phyloP scores from a whole-genome alignment of 768 basidiomycete species.

The Myochromella boudieri region DNA sequence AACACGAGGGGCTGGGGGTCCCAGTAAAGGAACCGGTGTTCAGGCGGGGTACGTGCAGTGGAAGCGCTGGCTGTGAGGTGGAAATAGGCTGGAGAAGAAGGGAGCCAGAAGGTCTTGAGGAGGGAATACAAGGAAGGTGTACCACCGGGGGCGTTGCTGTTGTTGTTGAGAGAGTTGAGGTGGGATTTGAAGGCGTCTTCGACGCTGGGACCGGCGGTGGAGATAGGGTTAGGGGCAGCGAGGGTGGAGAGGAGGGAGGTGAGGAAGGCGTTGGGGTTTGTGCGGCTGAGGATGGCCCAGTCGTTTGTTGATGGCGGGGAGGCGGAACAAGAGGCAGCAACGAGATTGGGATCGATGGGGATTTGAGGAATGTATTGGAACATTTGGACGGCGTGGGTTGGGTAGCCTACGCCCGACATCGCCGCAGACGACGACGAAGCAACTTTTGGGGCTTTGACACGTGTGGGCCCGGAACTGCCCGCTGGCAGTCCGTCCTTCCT shows the following conservation, averaged over 20 bases:
- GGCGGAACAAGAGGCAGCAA: no score
- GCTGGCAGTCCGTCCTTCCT: constrained; percentile 82
- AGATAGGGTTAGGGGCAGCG: constrained; percentile 61
- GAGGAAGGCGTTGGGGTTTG: constrained; percentile 58
- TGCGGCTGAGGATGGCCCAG: constrained; percentile 61
- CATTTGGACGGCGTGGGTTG: constrained; percentile 1
- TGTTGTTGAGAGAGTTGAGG: constrained; percentile 61
- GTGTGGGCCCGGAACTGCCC: constrained; percentile 58
- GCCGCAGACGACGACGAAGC: constrained; percentile 2
- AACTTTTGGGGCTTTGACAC: constrained; percentile 21
- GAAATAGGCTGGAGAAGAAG: constrained; percentile 75
- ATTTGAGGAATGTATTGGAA: constrained; percentile 10
- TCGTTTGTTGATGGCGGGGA: no score
- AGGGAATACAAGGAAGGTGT: constrained; percentile 76
- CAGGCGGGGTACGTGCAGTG: constrained; percentile 64
- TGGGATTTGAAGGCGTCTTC: constrained; percentile 83
- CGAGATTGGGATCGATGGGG: constrained; percentile 54
- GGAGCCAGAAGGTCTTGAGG: constrained; percentile 83
- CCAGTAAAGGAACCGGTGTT: constrained; percentile 85
- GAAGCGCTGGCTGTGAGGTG: constrained; percentile 73
- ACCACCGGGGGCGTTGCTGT: constrained; percentile 42
- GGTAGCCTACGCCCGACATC: constrained; percentile 11
- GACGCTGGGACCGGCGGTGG: constrained; percentile 59
- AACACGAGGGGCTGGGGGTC: constrained; percentile 82
- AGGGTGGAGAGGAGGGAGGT: constrained; percentile 56